Base-by-base conservation (phyloP, 176 grass and related monocot genomes). In the Oryza punctata region DNA sequence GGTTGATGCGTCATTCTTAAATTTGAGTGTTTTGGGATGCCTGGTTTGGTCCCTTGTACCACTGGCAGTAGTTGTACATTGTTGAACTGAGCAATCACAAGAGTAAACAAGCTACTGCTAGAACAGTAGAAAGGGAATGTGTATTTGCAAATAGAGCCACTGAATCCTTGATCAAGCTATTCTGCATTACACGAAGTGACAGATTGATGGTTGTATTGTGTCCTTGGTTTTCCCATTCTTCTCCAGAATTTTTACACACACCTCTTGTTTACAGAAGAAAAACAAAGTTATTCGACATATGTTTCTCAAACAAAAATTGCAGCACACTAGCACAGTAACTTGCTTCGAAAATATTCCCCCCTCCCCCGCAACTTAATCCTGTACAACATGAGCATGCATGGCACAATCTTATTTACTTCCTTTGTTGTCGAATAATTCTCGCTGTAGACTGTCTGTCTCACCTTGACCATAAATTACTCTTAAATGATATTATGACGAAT, bases 61-160 rank as follows among this genome's bases (percentile, higher is more conserved):
- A 83, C 75, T 49, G 64, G 63, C 69, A 54, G 49, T 74, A 33
- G 63, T 18, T 87, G 84, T 84, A 90, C 68, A 87, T 90, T 90
- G 32, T 76, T 63, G 74, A 77, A 76, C 16, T 18, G 61, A 44
- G 13, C 29, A 27, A 40, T 78, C 64, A 68, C 28, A 65, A 3
- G 54, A 24, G 63, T 16, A 41, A 73, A 74, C 25, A 19, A 52
- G 63, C 32, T 71, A 10, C 63, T 79, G n/a, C 45, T 67, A 66
- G 41, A 72, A 71, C 21, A 81, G 10, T 27, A 77, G 64, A 54
- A 81, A 25, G 43, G 69, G n/a, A 50, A 70, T 24, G 27, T 77
- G 65, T 30, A 68, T 63, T 70, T 65, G 16, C 49, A 10, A 50
- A 85, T 24, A 75, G 76, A 80, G 50, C 38, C 24, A 12, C 35